Evolutionary conservation across 257 asterid species (phyloP), one percentile per base, ranked within the genome.

Genomic region (Asclepias syriaca): DNA sequence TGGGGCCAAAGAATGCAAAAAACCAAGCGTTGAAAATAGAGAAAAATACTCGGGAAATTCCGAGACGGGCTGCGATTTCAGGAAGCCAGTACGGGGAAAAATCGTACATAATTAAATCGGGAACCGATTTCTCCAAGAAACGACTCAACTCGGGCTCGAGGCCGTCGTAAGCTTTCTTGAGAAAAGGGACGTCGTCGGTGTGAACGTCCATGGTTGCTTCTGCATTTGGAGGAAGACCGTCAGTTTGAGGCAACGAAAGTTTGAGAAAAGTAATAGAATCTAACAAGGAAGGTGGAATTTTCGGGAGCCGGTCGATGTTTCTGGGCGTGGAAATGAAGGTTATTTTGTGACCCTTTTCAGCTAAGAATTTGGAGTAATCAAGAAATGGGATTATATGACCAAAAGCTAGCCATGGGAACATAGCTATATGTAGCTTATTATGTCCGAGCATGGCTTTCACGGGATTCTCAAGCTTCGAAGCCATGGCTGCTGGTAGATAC

Each of bases 371-470:
- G 72, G 85, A 72, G 4, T 78, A 80, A 61, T 82, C 83, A 46
- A 78, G 61, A 60, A 65, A 82, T 10, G 85, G 83, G 24, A 83
- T 80, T 40, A 83, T 58, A 46, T 83, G 82, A 0, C 82, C 83
- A 19, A 78, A 80, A 21, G 84, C 81, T 0, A 77, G 72, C 84
- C 87, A 80, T 64, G 84, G 87, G 63, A 77, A 73, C 74, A 80
- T 72, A 2, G 73, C 84, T 13, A 83, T 72, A 16, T 80, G 87
- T 32, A 77, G 46, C 66, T 77, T 68, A 60, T 4, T 22, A 3
- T 34, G 34, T 34, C 9, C 48, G 1, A 6, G 14, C 24, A 34
- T 15, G 49, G 67, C 24, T 63, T 63, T 34, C 67, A 63, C 18
- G 46, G 67, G 67, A 63, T 63, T 63, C 67, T 63, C 67, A 7